Evolutionary conservation across 75 land plant genomes (phyloP).

Genomic region (Cunninghamia lanceolata): DNA sequence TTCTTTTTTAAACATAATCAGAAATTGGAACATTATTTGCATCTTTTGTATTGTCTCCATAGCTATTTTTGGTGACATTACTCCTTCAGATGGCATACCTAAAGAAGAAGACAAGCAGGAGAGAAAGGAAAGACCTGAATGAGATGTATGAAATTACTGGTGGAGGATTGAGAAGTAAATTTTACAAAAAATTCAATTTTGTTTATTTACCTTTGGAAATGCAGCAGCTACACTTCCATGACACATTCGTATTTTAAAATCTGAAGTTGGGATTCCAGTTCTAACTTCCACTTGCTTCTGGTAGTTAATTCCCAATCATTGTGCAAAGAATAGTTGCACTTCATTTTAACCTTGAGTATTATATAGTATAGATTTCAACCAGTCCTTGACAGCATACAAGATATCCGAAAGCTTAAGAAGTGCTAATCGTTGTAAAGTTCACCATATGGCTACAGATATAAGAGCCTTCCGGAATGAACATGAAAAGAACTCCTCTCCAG

Average conservation of each 20-base stretch:
- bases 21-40: not conserved
- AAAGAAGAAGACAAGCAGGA: slow-evolving; percentile 84
- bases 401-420: not conserved
- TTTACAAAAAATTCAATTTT: not conserved
- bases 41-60: not conserved
- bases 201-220: slow-evolving; percentile 1
- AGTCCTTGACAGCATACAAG: not conserved
- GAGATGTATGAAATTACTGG: slow-evolving; percentile 85
- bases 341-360: not conserved
- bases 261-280: not conserved
- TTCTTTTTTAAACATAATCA: not conserved
- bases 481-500: slow-evolving; percentile 76
- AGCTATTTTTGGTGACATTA: slow-evolving; percentile 98
- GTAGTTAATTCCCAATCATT: not conserved
- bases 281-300: not conserved
- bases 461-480: slow-evolving; percentile 82
- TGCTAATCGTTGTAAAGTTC: not conserved
- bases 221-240: not conserved
- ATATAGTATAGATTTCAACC: not conserved
- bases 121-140: slow-evolving; percentile 67
- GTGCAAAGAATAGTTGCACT: not conserved
- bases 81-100: slow-evolving; percentile 87
- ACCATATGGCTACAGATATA: slow-evolving; percentile 75
- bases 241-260: not conserved
- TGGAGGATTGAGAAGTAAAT: slow-evolving; percentile 73